Evolutionary conservation across 164 flowering plant species (phyloP).

Genomic region (Magnolia changhungtana): DNA sequence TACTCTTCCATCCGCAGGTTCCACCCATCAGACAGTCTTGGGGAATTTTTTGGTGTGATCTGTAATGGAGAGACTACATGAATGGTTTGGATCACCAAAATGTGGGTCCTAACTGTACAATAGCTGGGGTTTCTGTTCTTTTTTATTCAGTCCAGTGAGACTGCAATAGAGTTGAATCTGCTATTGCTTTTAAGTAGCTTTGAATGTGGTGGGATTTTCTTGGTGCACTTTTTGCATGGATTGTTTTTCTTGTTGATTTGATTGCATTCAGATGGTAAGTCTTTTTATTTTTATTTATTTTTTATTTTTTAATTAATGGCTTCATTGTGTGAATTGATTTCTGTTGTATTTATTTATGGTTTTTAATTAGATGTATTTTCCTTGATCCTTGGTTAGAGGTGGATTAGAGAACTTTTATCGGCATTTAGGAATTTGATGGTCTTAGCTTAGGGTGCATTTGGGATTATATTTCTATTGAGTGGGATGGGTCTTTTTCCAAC

Average conservation of each 20-base stretch:
- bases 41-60: too few relatives aligned
- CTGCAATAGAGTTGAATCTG: background rate
- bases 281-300: background rate
- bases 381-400: too few relatives aligned
- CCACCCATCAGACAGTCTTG: too few relatives aligned
- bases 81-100: background rate
- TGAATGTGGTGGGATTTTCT: background rate
- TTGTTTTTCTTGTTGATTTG: background rate
- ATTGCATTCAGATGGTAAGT: background rate
- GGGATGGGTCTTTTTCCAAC: too few relatives aligned
- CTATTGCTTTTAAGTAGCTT: background rate
- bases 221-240: background rate
- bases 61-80: background rate
- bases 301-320: background rate
- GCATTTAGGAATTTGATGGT: background rate
- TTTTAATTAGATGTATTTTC: too few relatives aligned
- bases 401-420: background rate
- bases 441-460: background rate
- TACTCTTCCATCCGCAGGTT: too few relatives aligned
- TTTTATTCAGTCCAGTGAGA: background rate
- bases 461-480: too few relatives aligned
- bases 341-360: background rate
- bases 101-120: background rate
- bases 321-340: background rate
- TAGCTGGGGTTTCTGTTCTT: background rate